These are phyloP conservation scores for Senna siamea DNA, from an alignment of 306 rosid species.

Conservation along the genomic window DNA sequence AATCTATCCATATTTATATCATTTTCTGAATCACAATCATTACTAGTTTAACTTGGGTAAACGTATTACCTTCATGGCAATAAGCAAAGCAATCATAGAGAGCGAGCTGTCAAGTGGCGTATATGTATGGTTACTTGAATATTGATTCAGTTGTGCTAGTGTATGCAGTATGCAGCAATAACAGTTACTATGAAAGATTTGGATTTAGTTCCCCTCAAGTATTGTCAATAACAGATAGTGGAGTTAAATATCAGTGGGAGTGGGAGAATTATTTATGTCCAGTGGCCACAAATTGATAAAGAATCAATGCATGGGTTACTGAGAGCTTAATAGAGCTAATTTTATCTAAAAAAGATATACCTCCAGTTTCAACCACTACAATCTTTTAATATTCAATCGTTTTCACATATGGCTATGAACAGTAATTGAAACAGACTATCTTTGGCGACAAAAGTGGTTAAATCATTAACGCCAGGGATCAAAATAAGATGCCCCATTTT, in stretches of 20 bases:
- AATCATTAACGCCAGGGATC: background rate
- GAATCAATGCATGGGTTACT: conserved; percentile 24
- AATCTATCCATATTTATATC: too few relatives aligned
- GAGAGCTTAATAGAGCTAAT: conserved; percentile 18
- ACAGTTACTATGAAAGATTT: background rate
- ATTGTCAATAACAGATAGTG: background rate
- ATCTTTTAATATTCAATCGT: conserved; percentile 6
- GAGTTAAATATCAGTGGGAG: background rate
- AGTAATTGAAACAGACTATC: conserved; percentile 25
- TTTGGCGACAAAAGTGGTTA: conserved; percentile 4
- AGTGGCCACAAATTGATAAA: background rate
- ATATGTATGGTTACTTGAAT: too few relatives aligned
- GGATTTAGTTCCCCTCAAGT: background rate
- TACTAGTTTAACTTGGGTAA: too few relatives aligned
- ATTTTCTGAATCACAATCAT: too few relatives aligned
- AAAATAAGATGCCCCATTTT: conserved; percentile 3
- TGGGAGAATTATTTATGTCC: background rate
- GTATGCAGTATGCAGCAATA: background rate
- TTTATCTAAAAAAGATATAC: background rate
- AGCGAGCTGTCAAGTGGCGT: too few relatives aligned
- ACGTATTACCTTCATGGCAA: too few relatives aligned
- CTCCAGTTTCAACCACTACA: conserved; percentile 14
- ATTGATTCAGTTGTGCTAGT: background rate
- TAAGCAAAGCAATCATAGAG: too few relatives aligned
- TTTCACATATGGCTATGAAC: conserved; percentile 39